These are phyloP conservation scores for Colletotrichum trifolii DNA, from an alignment of 2,329 filamentous ascomycete genomes.

Conservation along the genomic window DNA sequence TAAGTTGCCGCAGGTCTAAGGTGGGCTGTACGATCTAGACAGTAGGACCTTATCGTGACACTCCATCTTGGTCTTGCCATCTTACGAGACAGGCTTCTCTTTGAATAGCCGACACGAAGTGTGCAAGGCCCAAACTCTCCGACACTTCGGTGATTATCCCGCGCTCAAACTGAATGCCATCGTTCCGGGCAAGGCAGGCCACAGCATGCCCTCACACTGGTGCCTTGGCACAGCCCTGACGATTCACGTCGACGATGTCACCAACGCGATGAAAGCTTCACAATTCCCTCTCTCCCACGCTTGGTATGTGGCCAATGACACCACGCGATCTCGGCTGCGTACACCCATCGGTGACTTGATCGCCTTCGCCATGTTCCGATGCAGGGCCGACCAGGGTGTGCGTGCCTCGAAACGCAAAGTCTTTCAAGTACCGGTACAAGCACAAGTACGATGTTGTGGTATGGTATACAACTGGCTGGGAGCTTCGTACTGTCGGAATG, in stretches of 20 bases:
- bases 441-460: neutral
- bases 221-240: neutral
- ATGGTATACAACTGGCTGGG: neutral
- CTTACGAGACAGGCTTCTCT: too few relatives aligned
- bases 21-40: neutral
- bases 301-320: constrained; percentile 1
- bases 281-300: neutral
- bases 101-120: too few relatives aligned
- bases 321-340: constrained; percentile 11
- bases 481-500: too few relatives aligned
- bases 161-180: too few relatives aligned
- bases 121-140: too few relatives aligned
- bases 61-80: too few relatives aligned
- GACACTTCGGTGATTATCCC: too few relatives aligned
- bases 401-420: neutral
- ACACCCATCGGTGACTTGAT: constrained; percentile 9
- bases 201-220: too few relatives aligned
- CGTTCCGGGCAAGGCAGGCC: too few relatives aligned
- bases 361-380: constrained; percentile 30
- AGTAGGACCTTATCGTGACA: too few relatives aligned
- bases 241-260: neutral
- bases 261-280: neutral
- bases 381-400: constrained; percentile 20
- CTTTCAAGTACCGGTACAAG: constrained; percentile 20
- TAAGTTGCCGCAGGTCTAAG: neutral